Conservation (phyloP, 768 basidiomycete genomes). For the Cyathus striatus region DNA sequence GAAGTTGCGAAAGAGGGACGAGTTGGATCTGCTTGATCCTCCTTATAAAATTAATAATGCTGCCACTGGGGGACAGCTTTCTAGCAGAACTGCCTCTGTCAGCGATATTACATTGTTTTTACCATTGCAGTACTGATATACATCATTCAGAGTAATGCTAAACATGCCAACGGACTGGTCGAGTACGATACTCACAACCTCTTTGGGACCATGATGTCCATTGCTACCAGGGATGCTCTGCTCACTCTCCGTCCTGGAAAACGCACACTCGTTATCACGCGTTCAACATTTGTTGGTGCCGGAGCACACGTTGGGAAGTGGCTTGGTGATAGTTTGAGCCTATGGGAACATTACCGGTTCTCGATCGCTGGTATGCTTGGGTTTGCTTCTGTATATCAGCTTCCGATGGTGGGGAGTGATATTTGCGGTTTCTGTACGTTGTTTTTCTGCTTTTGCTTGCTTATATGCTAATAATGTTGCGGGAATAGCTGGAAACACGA, state of each 20-base stretch:
- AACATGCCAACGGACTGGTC: conserved; percentile 51
- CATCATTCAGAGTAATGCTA: conserved; percentile 30
- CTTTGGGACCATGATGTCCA: conserved; percentile 71
- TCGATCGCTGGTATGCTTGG: conserved; percentile 64
- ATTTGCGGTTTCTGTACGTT: conserved; percentile 60
- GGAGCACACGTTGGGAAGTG: conserved; percentile 68
- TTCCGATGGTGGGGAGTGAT: conserved; percentile 77
- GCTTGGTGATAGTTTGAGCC: conserved; percentile 63
- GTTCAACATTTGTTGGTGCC: conserved; percentile 69
- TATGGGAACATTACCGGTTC: conserved; percentile 52
- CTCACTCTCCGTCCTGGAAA: conserved; percentile 55
- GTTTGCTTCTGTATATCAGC: conserved; percentile 59
- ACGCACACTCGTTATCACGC: conserved; percentile 63
- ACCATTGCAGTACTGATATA: not conserved
- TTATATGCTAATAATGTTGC: not conserved
- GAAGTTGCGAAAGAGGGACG: conserved; percentile 8
- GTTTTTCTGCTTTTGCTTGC: not conserved
- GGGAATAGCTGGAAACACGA: conserved; percentile 46
- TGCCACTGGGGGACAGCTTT: conserved; percentile 42
- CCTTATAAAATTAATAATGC: conserved; percentile 60
- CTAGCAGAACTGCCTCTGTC: conserved; percentile 51
- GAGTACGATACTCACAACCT: conserved; percentile 66
- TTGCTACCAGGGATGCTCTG: conserved; percentile 55
- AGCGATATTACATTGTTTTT: conserved; percentile 9
- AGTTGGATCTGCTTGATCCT: conserved; percentile 40